Evolutionary conservation across 805 yeast genomes (phyloP).

Genomic region (Phaffomyces thermotolerans): DNA sequence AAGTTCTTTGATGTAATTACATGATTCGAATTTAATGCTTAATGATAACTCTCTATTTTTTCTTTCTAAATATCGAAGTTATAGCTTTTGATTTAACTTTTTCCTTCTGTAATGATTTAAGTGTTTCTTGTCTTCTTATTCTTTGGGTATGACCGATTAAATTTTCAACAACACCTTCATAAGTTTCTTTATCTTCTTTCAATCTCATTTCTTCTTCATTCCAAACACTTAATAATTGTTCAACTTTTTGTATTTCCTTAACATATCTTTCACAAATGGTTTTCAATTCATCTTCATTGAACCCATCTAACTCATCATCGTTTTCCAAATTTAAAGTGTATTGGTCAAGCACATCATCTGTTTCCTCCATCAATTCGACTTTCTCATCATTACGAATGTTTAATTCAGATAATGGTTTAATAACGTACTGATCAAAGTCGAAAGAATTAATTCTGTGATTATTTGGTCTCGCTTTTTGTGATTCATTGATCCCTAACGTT

Average conservation of each 20-base stretch:
- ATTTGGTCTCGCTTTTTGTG: conserved; percentile 27
- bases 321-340: conserved; percentile 9
- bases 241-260: conserved; percentile 30
- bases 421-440: conserved; percentile 16
- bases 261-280: conserved; percentile 29
- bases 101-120: conserved; percentile 28
- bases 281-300: conserved; percentile 30
- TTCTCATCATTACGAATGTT: conserved; percentile 28
- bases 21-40: too few species aligned
- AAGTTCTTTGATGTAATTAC: too few species aligned
- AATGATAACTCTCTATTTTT: neutral
- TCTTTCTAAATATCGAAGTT: conserved; percentile 7
- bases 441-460: conserved; percentile 16
- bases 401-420: conserved; percentile 24
- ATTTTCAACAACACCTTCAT: conserved; percentile 83
- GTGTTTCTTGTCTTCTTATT: conserved; percentile 45
- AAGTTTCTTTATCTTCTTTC: conserved; percentile 61
- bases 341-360: conserved; percentile 17
- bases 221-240: conserved; percentile 42
- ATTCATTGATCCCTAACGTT: conserved; percentile 66
- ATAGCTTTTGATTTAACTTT: conserved; percentile 15
- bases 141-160: conserved; percentile 87
- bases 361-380: conserved; percentile 17
- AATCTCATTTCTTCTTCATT: conserved; percentile 40
- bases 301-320: conserved; percentile 15